A percentile compares a stretch with the other conserved stretches of the same genome.
phyloP scores from a whole-genome alignment of 805 yeast genomes.

The Starmerella powellii region DNA sequence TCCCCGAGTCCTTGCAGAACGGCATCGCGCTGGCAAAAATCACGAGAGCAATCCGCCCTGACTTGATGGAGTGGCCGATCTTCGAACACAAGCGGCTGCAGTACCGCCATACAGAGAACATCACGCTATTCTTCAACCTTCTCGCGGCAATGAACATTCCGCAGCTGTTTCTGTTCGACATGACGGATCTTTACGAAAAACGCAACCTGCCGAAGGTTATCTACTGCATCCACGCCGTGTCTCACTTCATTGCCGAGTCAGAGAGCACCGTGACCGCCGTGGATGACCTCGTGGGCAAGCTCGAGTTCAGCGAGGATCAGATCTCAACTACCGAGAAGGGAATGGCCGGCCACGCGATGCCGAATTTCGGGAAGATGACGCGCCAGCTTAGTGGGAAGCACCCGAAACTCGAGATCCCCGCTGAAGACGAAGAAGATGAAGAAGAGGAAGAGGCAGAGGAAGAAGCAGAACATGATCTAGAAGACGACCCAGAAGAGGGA shows the following conservation, averaged over 20 bases:
- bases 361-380: slow-evolving; percentile 56
- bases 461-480: neutral
- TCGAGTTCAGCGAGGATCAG: slow-evolving; percentile 57
- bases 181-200: slow-evolving; percentile 84
- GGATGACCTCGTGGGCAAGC: slow-evolving; percentile 47
- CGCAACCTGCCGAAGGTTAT: slow-evolving; percentile 89
- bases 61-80: slow-evolving; percentile 38
- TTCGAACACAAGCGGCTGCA: slow-evolving; percentile 55
- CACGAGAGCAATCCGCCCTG: slow-evolving; percentile 60
- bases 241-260: slow-evolving; percentile 52
- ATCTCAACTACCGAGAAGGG: slow-evolving; percentile 50
- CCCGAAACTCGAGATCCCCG: slow-evolving; percentile 5
- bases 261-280: slow-evolving; percentile 44
- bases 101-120: slow-evolving; percentile 86
- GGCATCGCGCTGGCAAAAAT: slow-evolving; percentile 79
- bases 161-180: slow-evolving; percentile 75
- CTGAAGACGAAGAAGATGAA: neutral
- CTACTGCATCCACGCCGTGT: slow-evolving; percentile 81
- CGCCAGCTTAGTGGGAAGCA: slow-evolving; percentile 28
- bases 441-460: neutral
- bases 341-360: slow-evolving; percentile 54
- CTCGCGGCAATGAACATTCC: slow-evolving; percentile 66
- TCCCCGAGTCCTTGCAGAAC: slow-evolving; percentile 60
- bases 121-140: slow-evolving; percentile 63
- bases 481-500: neutral